These are phyloP conservation scores for Talaromyces nanjingensis DNA, from an alignment of 495 filamentous ascomycete species.

Conservation along the genomic window DNA sequence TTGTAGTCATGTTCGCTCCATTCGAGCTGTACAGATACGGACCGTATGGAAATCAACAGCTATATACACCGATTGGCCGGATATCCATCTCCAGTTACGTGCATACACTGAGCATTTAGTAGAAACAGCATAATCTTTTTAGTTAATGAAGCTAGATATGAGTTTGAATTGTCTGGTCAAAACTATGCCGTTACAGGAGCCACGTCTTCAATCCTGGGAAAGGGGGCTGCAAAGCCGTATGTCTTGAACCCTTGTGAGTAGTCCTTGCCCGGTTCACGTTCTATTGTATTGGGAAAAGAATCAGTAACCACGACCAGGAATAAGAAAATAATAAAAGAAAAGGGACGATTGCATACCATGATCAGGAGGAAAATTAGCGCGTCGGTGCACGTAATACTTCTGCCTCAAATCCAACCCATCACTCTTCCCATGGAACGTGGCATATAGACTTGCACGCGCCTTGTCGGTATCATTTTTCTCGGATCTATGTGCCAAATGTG, in stretches of 20 bases:
- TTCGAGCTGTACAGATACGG: too few relatives aligned
- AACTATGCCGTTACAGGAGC: constrained; percentile 8
- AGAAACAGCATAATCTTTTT: too few relatives aligned
- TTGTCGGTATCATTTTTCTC: constrained; percentile 26
- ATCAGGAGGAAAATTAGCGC: constrained; percentile 32
- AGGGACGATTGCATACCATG: constrained; percentile 17
- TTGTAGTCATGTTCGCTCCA: too few relatives aligned
- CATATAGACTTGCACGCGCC: constrained; percentile 32
- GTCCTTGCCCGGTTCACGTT: constrained; percentile 27
- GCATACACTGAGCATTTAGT: too few relatives aligned
- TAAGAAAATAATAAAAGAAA: not conserved
- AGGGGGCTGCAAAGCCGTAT: constrained; percentile 31
- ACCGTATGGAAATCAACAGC: too few relatives aligned
- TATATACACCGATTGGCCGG: too few relatives aligned
- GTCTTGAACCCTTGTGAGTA: constrained; percentile 30
- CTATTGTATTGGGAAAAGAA: constrained; percentile 7
- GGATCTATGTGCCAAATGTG: constrained; percentile 35
- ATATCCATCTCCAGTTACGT: too few relatives aligned
- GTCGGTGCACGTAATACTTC: constrained; percentile 32
- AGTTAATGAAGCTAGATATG: too few relatives aligned
- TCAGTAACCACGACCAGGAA: not conserved
- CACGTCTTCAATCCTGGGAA: constrained; percentile 12
- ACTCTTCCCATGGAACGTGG: constrained; percentile 31
- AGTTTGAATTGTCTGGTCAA: not conserved
- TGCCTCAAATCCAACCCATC: constrained; percentile 31